phyloP scores from a whole-genome alignment of 225 moss, liverwort and hornwort genomes.

The Sphagnum tenellum region DNA sequence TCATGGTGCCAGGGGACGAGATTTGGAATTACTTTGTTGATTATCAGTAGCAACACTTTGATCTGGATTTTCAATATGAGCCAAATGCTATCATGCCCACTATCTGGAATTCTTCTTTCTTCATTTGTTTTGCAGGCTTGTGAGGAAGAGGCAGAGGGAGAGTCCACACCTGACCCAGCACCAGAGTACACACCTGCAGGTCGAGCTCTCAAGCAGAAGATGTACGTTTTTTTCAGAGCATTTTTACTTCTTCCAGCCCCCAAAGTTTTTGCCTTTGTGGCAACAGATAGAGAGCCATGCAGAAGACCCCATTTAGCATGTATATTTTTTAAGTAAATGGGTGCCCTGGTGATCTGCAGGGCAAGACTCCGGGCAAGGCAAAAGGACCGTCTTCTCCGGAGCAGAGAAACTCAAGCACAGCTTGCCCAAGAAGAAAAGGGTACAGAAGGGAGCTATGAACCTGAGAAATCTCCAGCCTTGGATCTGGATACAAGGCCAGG shows the following conservation, averaged over 20 bases:
- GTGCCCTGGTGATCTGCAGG: conserved; percentile 19
- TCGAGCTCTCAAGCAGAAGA: conserved; percentile 46
- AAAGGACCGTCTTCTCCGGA: conserved; percentile 31
- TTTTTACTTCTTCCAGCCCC: background rate
- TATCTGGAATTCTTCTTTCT: background rate
- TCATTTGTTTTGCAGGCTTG: conserved; percentile 19
- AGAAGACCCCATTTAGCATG: background rate
- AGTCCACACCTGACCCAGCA: conserved; percentile 19
- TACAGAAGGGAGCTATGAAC: background rate
- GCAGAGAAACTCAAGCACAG: conserved; percentile 11
- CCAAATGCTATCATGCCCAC: no score
- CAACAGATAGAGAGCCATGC: background rate
- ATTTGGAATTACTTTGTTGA: no score
- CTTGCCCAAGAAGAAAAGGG: conserved; percentile 13
- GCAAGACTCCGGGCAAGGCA: conserved; percentile 44
- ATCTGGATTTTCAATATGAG: no score
- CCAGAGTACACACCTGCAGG: conserved; percentile 43
- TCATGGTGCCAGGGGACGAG: no score
- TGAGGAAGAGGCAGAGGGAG: conserved; percentile 36
- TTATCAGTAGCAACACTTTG: no score
- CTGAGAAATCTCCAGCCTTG: background rate
- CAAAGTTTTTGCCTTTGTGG: background rate
- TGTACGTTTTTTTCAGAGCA: conserved; percentile 30
- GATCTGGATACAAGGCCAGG: conserved; percentile 12
- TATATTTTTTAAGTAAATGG: background rate